phyloP scores from a whole-genome alignment of 345 rosid genomes.

The Diplotaxis tenuifolia region DNA sequence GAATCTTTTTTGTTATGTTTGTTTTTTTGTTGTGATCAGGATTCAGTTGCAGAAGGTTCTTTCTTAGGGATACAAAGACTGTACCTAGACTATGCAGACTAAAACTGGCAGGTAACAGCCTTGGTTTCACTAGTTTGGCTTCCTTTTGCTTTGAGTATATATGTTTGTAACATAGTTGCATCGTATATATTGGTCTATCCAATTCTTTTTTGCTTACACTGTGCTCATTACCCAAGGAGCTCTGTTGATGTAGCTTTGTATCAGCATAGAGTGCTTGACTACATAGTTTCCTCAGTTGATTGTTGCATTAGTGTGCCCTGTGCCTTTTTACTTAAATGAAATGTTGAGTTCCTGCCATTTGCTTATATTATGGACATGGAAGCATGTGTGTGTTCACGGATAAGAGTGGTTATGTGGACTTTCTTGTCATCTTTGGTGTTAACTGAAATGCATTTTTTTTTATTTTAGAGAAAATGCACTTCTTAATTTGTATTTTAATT shows the following conservation, averaged over 20 bases:
- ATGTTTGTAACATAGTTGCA: background rate
- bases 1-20: background rate
- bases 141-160: background rate
- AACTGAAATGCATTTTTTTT: too few relatives aligned
- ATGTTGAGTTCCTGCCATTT: background rate
- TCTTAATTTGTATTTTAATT: too few relatives aligned
- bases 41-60: slow-evolving; percentile 74
- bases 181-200: background rate
- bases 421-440: background rate
- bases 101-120: slow-evolving; percentile 68
- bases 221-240: background rate
- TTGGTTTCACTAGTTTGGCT: slow-evolving; percentile 2
- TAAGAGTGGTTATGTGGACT: background rate
- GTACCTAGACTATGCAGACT: slow-evolving; percentile 70
- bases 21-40: slow-evolving; percentile 44
- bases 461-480: too few relatives aligned
- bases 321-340: background rate
- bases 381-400: background rate
- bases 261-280: background rate
- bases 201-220: background rate
- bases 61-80: slow-evolving; percentile 70
- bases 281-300: background rate
- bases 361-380: background rate
- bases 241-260: background rate
- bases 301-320: background rate